Evolutionary conservation across 148 eudicot species (phyloP), one percentile per base, ranked within the genome.

Genomic region (Cornus florida): DNA sequence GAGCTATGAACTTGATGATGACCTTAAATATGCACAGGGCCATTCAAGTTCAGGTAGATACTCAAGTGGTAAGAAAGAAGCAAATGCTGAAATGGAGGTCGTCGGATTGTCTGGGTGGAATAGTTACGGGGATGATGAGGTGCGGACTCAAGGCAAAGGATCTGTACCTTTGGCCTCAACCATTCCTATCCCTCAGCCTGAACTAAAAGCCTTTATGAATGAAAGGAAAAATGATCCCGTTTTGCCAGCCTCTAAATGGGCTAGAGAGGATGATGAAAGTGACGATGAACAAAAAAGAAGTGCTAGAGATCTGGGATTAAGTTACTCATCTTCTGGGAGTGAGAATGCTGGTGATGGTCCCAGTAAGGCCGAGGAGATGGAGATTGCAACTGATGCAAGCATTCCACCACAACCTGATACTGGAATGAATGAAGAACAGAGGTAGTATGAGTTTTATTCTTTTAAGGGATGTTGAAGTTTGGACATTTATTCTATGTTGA

Each of bases 241-340:
- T 70, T 82, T 96, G 86, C 95, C 99, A 12, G 87, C 92, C 67
- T 96, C 99, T 53, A 96, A 96, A 86, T 96, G 99, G 99, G 98
- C 99, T 72, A 83, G 97, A 74, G 98, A 93, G 79, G 99, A 93
- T 28, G 92, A 95, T 85, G 98, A 83, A 60, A 85, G 93, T 82
- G 93, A 89, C 46, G 92, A 87, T 83, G 95, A 87, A 71, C 85
- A 85, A 65, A 91, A 88, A 80, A 84, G 86, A 84, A 89, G 91
- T 75, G 78, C 89, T 67, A 88, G 82, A 82, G 91, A 94, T 43
- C 84, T 96, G 72, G 99, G 92, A 77, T 84, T 96, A 78, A 85
- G 91, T 70, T 96, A 96, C 84, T 95, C 99, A 1, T 96, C 99
- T 83, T 94, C 97, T 39, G 99, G 93, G 19, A 96, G 98, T 85